Conservation (phyloP, 495 filamentous ascomycete genomes). For the Podospora conica region DNA sequence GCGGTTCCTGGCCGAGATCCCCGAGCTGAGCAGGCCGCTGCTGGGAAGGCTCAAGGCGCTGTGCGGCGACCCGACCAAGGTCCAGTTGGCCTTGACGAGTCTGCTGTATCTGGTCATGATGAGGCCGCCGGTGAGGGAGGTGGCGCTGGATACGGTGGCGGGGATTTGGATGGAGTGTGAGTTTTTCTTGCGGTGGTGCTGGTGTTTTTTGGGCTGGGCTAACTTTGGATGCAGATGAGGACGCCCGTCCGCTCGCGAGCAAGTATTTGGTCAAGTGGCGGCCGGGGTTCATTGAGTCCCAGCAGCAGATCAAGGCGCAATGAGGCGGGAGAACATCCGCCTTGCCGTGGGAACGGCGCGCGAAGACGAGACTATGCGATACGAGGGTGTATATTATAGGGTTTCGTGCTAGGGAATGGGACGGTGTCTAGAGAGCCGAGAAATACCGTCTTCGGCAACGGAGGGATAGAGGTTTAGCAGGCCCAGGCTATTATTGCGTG, state of each 20-base stretch:
- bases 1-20: conserved; percentile 86
- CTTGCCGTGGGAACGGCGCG: neutral
- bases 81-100: conserved; percentile 44
- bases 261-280: conserved; percentile 51
- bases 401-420: no score
- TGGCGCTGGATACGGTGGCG: conserved; percentile 74
- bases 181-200: conserved; percentile 22
- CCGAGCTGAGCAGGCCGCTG: conserved; percentile 63
- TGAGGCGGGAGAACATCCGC: conserved; percentile 3
- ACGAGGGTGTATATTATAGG: neutral
- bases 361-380: neutral
- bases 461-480: neutral
- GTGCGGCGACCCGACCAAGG: conserved; percentile 77
- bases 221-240: conserved; percentile 31
- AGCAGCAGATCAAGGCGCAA: conserved; percentile 13
- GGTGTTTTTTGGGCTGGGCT: conserved; percentile 12
- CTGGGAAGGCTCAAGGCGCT: conserved; percentile 70
- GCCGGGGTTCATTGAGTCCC: conserved; percentile 43
- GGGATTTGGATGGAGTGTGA: conserved; percentile 80
- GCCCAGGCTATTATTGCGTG: neutral
- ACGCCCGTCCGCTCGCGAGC: conserved; percentile 46
- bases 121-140: conserved; percentile 72
- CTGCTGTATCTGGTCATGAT: conserved; percentile 74
- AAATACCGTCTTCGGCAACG: neutral
- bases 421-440: neutral